Percentiles rank a stretch among this genome's conserved stretches.
Evolutionary conservation across 352 stramenopile genomes (phyloP).

Genomic region (Aphanomyces cochlioides): DNA sequence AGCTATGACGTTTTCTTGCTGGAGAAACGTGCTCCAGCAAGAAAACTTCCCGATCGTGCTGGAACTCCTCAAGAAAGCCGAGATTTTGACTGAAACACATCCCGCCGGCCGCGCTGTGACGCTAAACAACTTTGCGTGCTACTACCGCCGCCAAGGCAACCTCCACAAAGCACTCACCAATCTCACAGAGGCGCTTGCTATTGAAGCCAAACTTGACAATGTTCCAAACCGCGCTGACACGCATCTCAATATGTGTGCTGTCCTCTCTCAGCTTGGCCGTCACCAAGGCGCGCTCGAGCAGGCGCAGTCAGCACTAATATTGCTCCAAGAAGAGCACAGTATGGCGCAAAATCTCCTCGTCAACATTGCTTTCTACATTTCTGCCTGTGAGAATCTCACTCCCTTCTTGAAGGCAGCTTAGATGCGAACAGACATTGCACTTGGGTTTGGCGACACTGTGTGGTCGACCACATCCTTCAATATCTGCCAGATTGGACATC

Average conservation of each 20-base stretch:
- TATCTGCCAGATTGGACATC: no score
- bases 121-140: constrained; percentile 94
- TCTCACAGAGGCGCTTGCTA: constrained; percentile 90
- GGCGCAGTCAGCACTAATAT: constrained; percentile 88
- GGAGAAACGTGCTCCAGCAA: no score
- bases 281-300: constrained; percentile 89
- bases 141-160: constrained; percentile 88
- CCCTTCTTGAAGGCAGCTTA: no score
- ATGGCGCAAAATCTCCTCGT: no score
- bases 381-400: no score
- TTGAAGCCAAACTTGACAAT: constrained; percentile 82
- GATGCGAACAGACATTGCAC: no score
- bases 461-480: no score
- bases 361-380: no score
- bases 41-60: constrained; percentile 89
- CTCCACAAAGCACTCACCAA: constrained; percentile 89
- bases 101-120: constrained; percentile 81
- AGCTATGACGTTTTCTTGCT: constrained; percentile 95
- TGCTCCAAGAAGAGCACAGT: constrained; percentile 92
- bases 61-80: constrained; percentile 92
- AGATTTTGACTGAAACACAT: constrained; percentile 90
- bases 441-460: no score
- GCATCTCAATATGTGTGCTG: constrained; percentile 93
- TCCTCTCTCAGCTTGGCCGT: constrained; percentile 89
- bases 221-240: constrained; percentile 90